A percentile compares a stretch with the other conserved stretches of the same genome.
Conservation (phyloP, 2,329 filamentous ascomycete genomes). For the Aspergillus alliaceus region DNA sequence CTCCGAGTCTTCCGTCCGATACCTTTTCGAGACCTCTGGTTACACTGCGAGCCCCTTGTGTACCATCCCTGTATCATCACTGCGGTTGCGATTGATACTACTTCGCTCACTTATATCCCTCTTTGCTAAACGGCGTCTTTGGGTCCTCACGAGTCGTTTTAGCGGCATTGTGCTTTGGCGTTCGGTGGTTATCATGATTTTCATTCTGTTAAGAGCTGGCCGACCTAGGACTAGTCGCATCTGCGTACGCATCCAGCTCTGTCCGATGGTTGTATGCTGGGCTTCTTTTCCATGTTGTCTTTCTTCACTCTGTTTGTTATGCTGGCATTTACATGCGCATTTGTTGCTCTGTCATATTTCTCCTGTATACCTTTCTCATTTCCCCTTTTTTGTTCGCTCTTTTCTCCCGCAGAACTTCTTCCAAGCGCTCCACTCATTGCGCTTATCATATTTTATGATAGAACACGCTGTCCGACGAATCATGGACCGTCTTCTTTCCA, state of each 20-base stretch:
- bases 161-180: slow-evolving; percentile 21
- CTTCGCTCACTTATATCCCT: background rate
- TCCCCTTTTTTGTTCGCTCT: background rate
- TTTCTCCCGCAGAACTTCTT: background rate
- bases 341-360: background rate
- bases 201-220: background rate
- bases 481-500: background rate
- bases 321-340: background rate
- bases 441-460: background rate
- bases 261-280: background rate
- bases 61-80: background rate
- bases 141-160: slow-evolving; percentile 1
- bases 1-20: background rate
- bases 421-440: background rate
- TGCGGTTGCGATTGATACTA: background rate
- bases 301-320: background rate
- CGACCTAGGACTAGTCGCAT: background rate
- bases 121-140: background rate
- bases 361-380: background rate
- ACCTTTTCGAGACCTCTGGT: background rate
- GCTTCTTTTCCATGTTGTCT: background rate
- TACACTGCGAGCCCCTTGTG: background rate
- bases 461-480: background rate
- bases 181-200: slow-evolving; percentile 1
- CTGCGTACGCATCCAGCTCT: background rate